Evolutionary conservation across 73 alveolate species (phyloP).

Genomic region (Breviolum minutum): DNA sequence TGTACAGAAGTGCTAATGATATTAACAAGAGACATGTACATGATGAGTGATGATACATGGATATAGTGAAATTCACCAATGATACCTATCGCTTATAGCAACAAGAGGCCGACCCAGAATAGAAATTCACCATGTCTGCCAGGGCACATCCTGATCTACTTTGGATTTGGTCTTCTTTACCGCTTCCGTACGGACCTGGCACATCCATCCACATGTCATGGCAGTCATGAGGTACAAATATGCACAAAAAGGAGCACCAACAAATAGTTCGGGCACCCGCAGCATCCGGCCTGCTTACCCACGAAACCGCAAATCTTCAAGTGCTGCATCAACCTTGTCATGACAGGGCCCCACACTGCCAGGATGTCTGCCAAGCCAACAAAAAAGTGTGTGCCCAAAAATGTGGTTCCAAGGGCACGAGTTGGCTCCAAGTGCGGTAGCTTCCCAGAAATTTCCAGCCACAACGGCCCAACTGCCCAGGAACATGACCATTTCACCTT

Average conservation of each 20-base stretch:
- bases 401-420: too few relatives aligned
- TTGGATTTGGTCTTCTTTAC: background rate
- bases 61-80: too few relatives aligned
- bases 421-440: background rate
- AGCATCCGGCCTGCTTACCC: constrained; percentile 7
- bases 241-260: too few relatives aligned
- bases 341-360: background rate
- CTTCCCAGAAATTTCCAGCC: background rate
- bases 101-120: too few relatives aligned
- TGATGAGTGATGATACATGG: too few relatives aligned
- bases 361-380: background rate
- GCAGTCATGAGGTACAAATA: background rate
- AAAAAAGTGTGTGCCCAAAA: too few relatives aligned
- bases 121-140: background rate
- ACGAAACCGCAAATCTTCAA: constrained; percentile 87
- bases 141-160: background rate
- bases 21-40: too few relatives aligned
- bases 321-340: constrained; percentile 62
- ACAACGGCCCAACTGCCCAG: background rate
- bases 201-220: background rate
- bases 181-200: background rate
- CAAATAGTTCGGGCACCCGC: background rate
- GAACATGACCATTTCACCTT: constrained; percentile 81
- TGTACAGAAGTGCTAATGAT: too few relatives aligned
- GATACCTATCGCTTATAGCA: too few relatives aligned